These are phyloP conservation scores for Wakefieldia striispora DNA, from an alignment of 768 basidiomycete genomes.

Conservation along the genomic window DNA sequence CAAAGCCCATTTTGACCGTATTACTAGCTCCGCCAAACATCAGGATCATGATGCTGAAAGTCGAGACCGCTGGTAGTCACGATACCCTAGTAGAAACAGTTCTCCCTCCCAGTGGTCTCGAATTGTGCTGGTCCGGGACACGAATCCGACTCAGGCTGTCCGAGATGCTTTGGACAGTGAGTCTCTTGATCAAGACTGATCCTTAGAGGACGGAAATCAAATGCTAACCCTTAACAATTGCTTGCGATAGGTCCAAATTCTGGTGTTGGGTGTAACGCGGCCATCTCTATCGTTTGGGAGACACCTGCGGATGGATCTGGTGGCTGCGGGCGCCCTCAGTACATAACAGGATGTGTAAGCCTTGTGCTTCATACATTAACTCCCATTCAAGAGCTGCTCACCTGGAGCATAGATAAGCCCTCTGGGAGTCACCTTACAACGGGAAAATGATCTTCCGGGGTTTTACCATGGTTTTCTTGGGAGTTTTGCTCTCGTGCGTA, in stretches of 20 bases:
- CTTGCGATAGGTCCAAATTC: not conserved
- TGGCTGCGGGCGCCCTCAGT: not conserved
- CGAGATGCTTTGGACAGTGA: not conserved
- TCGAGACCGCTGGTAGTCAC: not conserved
- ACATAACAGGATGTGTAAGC: not conserved
- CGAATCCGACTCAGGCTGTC: too few relatives aligned
- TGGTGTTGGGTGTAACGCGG: not conserved
- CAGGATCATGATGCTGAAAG: slow-evolving; percentile 1
- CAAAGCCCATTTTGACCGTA: not conserved
- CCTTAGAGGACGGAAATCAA: not conserved
- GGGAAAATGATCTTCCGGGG: slow-evolving; percentile 14
- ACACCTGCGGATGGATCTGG: not conserved
- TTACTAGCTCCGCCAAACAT: not conserved
- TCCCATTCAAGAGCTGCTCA: not conserved
- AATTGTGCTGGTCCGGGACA: not conserved
- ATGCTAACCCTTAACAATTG: not conserved
- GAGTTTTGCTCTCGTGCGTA: not conserved
- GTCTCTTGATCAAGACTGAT: not conserved
- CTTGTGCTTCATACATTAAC: not conserved
- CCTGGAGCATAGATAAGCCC: slow-evolving; percentile 11
- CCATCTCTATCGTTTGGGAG: not conserved
- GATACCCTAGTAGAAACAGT: not conserved
- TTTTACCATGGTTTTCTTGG: slow-evolving; percentile 14
- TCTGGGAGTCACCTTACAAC: slow-evolving; percentile 4
- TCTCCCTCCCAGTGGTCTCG: not conserved